A percentile compares a stretch with the other conserved stretches of the same genome.
These are phyloP conservation scores for Teunomyces stri DNA, from an alignment of 805 yeast genomes.

Conservation along the genomic window DNA sequence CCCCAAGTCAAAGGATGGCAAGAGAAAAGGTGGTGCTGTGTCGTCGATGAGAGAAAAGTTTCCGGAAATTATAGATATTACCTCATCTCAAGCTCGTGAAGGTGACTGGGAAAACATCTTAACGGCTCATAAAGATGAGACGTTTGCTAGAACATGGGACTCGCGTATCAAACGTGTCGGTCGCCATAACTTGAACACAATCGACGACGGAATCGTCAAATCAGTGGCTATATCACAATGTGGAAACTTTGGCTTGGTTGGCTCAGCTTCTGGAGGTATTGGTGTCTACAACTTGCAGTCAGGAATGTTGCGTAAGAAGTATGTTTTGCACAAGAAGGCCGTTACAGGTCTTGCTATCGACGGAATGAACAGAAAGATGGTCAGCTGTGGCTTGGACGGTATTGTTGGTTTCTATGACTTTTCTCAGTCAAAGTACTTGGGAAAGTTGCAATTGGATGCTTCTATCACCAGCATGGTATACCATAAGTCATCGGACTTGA, in stretches of 20 bases:
- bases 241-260: slow-evolving; percentile 93
- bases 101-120: slow-evolving; percentile 93
- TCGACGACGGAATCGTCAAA: slow-evolving; percentile 76
- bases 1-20: slow-evolving; percentile 30
- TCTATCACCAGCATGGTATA: slow-evolving; percentile 77
- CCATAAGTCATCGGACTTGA: slow-evolving; percentile 78
- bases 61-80: slow-evolving; percentile 69
- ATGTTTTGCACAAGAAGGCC: slow-evolving; percentile 68
- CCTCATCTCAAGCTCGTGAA: slow-evolving; percentile 70
- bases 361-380: slow-evolving; percentile 86
- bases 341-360: slow-evolving; percentile 89
- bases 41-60: slow-evolving; percentile 62
- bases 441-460: slow-evolving; percentile 65
- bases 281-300: slow-evolving; percentile 89
- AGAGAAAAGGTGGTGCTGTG: slow-evolving; percentile 54
- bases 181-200: slow-evolving; percentile 62
- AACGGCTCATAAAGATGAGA: slow-evolving; percentile 82
- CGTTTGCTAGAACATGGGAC: slow-evolving; percentile 89
- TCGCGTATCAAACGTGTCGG: slow-evolving; percentile 78
- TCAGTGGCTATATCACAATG: slow-evolving; percentile 82
- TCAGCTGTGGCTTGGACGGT: slow-evolving; percentile 87
- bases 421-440: slow-evolving; percentile 62
- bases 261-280: slow-evolving; percentile 82
- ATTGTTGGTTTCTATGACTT: slow-evolving; percentile 84
- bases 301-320: slow-evolving; percentile 73